Percentiles rank a stretch among this genome's conserved stretches.
Conservation (phyloP, 441 rosid species). For the Populus hybrid region DNA sequence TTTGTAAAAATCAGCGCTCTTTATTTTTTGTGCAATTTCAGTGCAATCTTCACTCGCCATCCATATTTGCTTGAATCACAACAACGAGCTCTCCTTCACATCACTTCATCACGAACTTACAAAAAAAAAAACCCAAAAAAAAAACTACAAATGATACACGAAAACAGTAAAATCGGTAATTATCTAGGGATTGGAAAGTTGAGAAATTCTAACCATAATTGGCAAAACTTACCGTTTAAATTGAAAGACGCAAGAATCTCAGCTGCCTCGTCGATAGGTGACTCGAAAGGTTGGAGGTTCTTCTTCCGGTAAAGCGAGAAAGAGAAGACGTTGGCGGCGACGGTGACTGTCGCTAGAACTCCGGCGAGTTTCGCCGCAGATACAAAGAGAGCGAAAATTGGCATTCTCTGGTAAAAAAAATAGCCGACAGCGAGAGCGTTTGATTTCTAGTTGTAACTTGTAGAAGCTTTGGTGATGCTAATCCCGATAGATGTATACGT, state of each 20-base stretch:
- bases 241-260: constrained; percentile 72
- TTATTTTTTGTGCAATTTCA: not conserved
- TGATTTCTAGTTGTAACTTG: not conserved
- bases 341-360: constrained; percentile 48
- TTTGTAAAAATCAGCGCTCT: not conserved
- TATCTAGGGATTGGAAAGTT: not conserved
- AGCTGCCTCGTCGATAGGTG: constrained; percentile 76
- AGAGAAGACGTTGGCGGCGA: constrained; percentile 75
- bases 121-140: not conserved
- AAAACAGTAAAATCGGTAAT: not conserved
- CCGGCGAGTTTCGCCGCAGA: constrained; percentile 72
- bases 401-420: constrained; percentile 25
- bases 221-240: constrained; percentile 33
- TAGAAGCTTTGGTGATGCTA: not conserved
- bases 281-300: constrained; percentile 44
- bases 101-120: not conserved
- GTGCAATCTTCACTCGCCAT: not conserved
- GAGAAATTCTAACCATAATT: not conserved
- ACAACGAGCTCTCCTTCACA: not conserved
- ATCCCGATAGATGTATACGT: not conserved
- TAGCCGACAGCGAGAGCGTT: not conserved
- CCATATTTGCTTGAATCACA: not conserved
- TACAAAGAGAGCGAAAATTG: constrained; percentile 40
- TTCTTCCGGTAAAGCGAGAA: constrained; percentile 64
- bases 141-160: not conserved